Evolutionary conservation across 2,329 filamentous ascomycete species (phyloP).

Genomic region (Periconia sp.): DNA sequence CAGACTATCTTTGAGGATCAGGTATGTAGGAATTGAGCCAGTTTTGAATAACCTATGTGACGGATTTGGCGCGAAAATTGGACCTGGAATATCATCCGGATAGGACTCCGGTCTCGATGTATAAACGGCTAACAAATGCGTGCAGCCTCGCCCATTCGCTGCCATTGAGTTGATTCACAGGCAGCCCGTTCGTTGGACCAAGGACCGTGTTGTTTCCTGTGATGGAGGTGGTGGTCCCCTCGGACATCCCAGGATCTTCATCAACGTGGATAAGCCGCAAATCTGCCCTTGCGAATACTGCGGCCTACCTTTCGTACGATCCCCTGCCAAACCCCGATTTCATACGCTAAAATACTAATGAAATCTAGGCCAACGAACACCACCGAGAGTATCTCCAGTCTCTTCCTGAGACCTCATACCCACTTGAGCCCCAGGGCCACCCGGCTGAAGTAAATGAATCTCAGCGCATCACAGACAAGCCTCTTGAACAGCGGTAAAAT

Average conservation of each 20-base stretch:
- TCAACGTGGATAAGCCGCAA: constrained; percentile 97
- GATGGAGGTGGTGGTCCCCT: constrained; percentile 89
- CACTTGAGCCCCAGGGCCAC: constrained; percentile 65
- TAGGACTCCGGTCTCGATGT: neutral
- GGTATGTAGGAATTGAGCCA: constrained; percentile 57
- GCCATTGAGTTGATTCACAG: constrained; percentile 96
- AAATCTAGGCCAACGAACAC: constrained; percentile 78
- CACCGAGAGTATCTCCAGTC: constrained; percentile 83
- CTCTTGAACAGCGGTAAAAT: constrained; percentile 61
- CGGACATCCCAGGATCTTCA: constrained; percentile 92
- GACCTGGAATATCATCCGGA: neutral
- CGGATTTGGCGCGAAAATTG: too few relatives aligned
- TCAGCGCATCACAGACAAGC: constrained; percentile 61
- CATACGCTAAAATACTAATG: constrained; percentile 7
- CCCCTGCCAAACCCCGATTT: neutral
- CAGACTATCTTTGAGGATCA: constrained; percentile 92
- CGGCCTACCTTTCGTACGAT: constrained; percentile 79
- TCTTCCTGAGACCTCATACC: constrained; percentile 77
- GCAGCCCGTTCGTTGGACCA: constrained; percentile 90
- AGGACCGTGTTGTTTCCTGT: constrained; percentile 79
- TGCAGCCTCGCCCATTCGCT: constrained; percentile 80
- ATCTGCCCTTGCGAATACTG: constrained; percentile 91
- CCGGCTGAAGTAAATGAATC: constrained; percentile 60
- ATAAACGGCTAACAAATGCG: constrained; percentile 21
- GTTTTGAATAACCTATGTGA: neutral